Conservation (phyloP, 371 early-diverging fungal species). For the Mucor mucedo region DNA sequence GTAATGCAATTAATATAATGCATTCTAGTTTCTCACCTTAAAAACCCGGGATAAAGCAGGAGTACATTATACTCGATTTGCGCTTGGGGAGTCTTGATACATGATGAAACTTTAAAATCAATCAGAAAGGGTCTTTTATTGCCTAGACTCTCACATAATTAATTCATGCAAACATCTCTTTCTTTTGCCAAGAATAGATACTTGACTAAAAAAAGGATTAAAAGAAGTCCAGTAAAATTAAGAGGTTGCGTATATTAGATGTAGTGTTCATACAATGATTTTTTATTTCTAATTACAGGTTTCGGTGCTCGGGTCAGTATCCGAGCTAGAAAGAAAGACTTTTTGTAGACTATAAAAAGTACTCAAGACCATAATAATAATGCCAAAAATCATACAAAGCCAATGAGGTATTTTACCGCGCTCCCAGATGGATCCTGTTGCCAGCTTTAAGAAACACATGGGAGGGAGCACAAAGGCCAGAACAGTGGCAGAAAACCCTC, state of each 20-base stretch:
- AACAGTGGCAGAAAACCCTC: constrained; percentile 80
- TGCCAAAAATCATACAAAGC: constrained; percentile 68
- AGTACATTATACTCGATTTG: no score
- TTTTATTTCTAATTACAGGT: constrained; percentile 3
- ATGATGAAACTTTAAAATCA: no score
- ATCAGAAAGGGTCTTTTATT: no score
- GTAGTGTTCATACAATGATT: no score
- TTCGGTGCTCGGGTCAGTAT: constrained; percentile 1
- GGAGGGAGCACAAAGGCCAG: constrained; percentile 82
- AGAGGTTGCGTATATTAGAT: background rate
- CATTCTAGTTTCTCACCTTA: no score
- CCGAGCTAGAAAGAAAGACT: constrained; percentile 1
- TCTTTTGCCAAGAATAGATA: no score
- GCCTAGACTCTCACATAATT: no score
- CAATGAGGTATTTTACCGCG: constrained; percentile 65
- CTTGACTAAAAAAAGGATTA: no score
- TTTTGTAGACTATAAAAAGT: constrained; percentile 58
- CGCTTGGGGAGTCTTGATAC: no score
- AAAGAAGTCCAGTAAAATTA: background rate
- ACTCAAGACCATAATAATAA: constrained; percentile 70
- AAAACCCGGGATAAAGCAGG: no score
- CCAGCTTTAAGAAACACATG: constrained; percentile 67
- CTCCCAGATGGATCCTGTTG: constrained; percentile 58
- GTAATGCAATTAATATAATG: no score
- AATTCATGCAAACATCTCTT: no score